Evolutionary conservation across 2,329 filamentous ascomycete species (phyloP).

Genomic region (Stemphylium lycopersici): DNA sequence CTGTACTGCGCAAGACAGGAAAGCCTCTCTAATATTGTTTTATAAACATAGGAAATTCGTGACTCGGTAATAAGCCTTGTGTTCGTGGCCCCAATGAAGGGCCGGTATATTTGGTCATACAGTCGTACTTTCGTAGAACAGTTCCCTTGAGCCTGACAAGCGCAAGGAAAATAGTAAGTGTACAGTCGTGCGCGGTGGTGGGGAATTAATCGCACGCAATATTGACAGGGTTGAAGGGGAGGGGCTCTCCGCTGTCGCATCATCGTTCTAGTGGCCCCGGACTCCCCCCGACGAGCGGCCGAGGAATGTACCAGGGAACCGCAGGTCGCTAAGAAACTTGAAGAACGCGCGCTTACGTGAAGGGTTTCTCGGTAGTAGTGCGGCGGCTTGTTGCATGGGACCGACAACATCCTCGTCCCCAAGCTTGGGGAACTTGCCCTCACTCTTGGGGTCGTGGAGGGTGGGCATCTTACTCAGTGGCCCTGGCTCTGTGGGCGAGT

Average conservation of each 20-base stretch:
- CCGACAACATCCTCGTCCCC: slow-evolving; percentile 94
- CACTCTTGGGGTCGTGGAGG: slow-evolving; percentile 68
- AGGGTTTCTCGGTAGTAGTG: slow-evolving; percentile 47
- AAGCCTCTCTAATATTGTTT: slow-evolving; percentile 32
- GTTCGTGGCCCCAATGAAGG: slow-evolving; percentile 40
- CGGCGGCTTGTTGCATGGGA: slow-evolving; percentile 66
- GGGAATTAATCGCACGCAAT: slow-evolving; percentile 36
- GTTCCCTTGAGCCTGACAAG: slow-evolving; percentile 13
- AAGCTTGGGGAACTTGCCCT: slow-evolving; percentile 85
- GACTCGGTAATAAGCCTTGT: slow-evolving; percentile 28
- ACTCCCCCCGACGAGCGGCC: slow-evolving; percentile 37
- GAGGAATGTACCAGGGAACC: slow-evolving; percentile 43
- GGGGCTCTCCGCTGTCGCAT: slow-evolving; percentile 2
- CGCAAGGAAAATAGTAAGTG: slow-evolving; percentile 33
- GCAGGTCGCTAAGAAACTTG: slow-evolving; percentile 48
- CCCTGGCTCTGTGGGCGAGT: slow-evolving; percentile 55
- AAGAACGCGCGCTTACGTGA: slow-evolving; percentile 48
- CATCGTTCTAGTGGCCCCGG: slow-evolving; percentile 30
- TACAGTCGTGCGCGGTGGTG: slow-evolving; percentile 36
- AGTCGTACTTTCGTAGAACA: slow-evolving; percentile 47
- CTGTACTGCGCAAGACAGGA: slow-evolving; percentile 19
- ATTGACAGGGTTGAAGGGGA: slow-evolving; percentile 32
- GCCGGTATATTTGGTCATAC: slow-evolving; percentile 41
- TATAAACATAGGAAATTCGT: slow-evolving; percentile 46
- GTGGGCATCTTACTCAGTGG: slow-evolving; percentile 70